These are phyloP conservation scores for Fraxinus baroniana DNA, from an alignment of 305 asterid species.

Conservation along the genomic window DNA sequence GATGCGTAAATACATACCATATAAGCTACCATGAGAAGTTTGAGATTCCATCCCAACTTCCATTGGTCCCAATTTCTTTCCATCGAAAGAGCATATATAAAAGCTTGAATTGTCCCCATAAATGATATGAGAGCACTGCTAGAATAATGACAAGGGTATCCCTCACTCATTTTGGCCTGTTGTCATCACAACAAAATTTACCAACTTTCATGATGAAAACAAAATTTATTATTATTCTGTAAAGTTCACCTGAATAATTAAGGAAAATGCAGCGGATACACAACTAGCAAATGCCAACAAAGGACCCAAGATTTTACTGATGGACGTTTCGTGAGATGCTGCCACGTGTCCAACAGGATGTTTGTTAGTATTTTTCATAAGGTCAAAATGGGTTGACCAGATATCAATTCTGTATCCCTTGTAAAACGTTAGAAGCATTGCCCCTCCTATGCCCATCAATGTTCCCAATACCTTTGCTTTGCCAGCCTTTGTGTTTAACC, in stretches of 20 bases:
- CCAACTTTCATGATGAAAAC: not conserved
- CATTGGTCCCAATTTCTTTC: constrained; percentile 66
- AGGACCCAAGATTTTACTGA: constrained; percentile 31
- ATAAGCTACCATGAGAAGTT: constrained; percentile 44
- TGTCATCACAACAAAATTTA: not conserved
- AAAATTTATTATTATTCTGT: not conserved
- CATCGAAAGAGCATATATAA: constrained; percentile 39
- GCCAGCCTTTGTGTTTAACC: constrained; percentile 37
- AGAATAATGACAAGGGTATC: constrained; percentile 47
- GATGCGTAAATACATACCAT: constrained; percentile 36
- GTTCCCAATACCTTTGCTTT: constrained; percentile 50
- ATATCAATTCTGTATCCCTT: constrained; percentile 34
- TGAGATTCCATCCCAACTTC: constrained; percentile 75
- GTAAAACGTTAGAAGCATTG: constrained; percentile 56
- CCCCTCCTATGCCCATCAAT: constrained; percentile 48
- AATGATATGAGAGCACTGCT: constrained; percentile 54
- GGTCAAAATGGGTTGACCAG: constrained; percentile 48
- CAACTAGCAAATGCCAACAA: constrained; percentile 34
- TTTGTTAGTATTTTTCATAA: constrained; percentile 13
- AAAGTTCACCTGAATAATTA: constrained; percentile 39
- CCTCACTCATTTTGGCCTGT: constrained; percentile 39
- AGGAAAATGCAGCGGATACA: constrained; percentile 23
- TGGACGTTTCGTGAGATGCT: constrained; percentile 18
- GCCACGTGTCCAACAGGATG: constrained; percentile 35
- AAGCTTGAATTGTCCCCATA: constrained; percentile 52